Conservation (phyloP, 805 yeast genomes). For the Suhomyces faveliae region DNA sequence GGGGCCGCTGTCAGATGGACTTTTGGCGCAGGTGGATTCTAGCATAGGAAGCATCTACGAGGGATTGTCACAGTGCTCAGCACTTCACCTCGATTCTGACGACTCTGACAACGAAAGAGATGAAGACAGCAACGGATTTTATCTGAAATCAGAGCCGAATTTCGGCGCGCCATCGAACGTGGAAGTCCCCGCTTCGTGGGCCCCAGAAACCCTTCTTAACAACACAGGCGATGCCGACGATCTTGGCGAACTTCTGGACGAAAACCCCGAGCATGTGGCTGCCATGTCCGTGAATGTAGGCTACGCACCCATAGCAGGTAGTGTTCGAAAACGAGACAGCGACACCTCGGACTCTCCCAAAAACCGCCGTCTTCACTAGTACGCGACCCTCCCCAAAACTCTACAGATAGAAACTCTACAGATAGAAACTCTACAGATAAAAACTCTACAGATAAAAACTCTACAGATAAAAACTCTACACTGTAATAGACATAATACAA, state of each 20-base stretch:
- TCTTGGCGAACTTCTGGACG: constrained; percentile 22
- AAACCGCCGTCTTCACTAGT: constrained; percentile 9
- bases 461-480: no score
- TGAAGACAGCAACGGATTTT: not conserved
- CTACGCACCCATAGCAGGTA: constrained; percentile 35
- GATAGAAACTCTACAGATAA: no score
- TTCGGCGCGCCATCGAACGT: constrained; percentile 3
- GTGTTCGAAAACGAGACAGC: constrained; percentile 26
- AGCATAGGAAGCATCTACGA: constrained; percentile 24
- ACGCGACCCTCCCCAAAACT: no score
- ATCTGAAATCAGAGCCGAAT: not conserved
- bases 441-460: no score
- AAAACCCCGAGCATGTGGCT: constrained; percentile 29
- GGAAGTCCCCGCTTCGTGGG: constrained; percentile 28
- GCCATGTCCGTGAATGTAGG: constrained; percentile 45
- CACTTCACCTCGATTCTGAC: constrained; percentile 34
- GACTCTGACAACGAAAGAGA: constrained; percentile 15
- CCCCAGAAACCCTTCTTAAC: constrained; percentile 8
- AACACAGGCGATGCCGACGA: constrained; percentile 39
- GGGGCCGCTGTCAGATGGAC: not conserved
- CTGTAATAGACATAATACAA: no score
- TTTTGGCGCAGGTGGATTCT: constrained; percentile 10
- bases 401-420: no score
- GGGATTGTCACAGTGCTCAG: constrained; percentile 38
- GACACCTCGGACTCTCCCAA: constrained; percentile 15